Percentiles rank a stretch among this genome's conserved stretches.
Evolutionary conservation across 495 filamentous ascomycete species (phyloP).

Genomic region (Tetracladium marchalianum): DNA sequence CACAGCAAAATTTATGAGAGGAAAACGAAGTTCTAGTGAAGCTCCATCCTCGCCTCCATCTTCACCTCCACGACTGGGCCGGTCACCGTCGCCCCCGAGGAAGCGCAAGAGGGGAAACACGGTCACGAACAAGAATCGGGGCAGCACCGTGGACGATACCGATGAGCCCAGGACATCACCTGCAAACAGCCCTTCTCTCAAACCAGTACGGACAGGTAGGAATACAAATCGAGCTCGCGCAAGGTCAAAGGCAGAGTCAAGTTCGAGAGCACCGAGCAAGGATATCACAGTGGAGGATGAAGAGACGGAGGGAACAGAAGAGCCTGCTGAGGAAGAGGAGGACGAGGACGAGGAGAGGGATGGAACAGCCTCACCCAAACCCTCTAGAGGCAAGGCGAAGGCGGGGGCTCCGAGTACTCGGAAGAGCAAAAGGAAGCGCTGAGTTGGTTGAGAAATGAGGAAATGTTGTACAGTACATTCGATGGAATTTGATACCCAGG

Average conservation of each 20-base stretch:
- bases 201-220: slow-evolving; percentile 8
- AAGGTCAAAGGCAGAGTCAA: slow-evolving; percentile 14
- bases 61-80: slow-evolving; percentile 39
- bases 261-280: slow-evolving; percentile 16
- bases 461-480: not conserved
- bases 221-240: slow-evolving; percentile 9
- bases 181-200: slow-evolving; percentile 8
- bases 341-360: slow-evolving; percentile 14
- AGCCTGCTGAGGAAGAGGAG: slow-evolving; percentile 15
- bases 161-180: slow-evolving; percentile 29
- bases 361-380: slow-evolving; percentile 11
- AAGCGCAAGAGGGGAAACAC: slow-evolving; percentile 41
- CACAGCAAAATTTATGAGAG: slow-evolving; percentile 60
- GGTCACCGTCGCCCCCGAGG: slow-evolving; percentile 36
- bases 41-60: slow-evolving; percentile 27
- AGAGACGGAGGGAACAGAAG: slow-evolving; percentile 17
- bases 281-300: slow-evolving; percentile 18
- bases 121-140: slow-evolving; percentile 28
- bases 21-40: slow-evolving; percentile 33
- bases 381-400: slow-evolving; percentile 5
- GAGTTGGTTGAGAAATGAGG: not conserved
- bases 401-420: slow-evolving; percentile 9
- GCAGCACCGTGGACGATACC: slow-evolving; percentile 46
- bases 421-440: slow-evolving; percentile 19
- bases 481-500: no score